These are phyloP conservation scores for Aureobasidium sp. DNA, from an alignment of 2,329 filamentous ascomycete species.

Conservation along the genomic window DNA sequence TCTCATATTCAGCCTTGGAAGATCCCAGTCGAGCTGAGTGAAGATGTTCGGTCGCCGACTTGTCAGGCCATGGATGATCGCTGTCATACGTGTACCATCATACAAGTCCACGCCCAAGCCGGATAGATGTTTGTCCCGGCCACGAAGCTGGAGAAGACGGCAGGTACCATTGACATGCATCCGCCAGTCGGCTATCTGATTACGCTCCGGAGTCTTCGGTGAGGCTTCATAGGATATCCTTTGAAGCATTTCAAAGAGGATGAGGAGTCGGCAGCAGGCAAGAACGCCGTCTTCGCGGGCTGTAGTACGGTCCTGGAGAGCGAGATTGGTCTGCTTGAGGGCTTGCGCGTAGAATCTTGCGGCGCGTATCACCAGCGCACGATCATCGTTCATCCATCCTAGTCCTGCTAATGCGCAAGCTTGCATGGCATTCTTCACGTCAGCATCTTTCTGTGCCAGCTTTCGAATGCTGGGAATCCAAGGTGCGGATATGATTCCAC, in stretches of 20 bases:
- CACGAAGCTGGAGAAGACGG: conserved; percentile 1
- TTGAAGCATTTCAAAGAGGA: neutral
- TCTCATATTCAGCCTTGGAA: neutral
- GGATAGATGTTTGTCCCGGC: neutral
- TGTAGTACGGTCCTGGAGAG: neutral
- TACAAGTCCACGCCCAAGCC: neutral
- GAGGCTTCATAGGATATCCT: neutral
- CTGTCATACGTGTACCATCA: neutral
- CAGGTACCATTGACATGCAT: conserved; percentile 2
- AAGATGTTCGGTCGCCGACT: neutral
- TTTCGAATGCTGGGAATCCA: neutral
- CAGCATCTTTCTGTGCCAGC: neutral
- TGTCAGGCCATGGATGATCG: neutral
- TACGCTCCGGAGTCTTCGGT: neutral
- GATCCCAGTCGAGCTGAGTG: neutral
- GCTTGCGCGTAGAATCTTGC: neutral
- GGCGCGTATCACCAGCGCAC: neutral
- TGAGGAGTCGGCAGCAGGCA: neutral
- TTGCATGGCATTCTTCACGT: neutral
- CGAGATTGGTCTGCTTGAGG: neutral
- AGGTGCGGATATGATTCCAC: neutral
- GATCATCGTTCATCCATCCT: neutral
- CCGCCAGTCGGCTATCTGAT: conserved; percentile 2
- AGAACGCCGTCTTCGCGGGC: neutral
- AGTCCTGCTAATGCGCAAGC: conserved; percentile 1